phyloP scores from a whole-genome alignment of 768 basidiomycete species.

The Filobasidium wieringae region DNA sequence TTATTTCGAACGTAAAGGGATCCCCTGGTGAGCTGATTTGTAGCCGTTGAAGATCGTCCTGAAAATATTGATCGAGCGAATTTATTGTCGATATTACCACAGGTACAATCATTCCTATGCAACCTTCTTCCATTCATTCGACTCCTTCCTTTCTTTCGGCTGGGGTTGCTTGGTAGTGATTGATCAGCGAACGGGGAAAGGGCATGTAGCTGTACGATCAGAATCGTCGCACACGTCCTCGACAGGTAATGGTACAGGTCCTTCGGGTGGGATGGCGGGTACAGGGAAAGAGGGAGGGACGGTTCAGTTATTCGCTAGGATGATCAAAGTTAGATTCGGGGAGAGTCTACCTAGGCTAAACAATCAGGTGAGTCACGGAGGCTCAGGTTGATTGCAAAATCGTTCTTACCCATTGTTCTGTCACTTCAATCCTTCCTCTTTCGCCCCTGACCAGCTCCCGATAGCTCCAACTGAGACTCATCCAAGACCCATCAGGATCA shows the following conservation, averaged over 20 bases:
- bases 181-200: slow-evolving; percentile 10
- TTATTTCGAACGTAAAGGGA: slow-evolving; percentile 16
- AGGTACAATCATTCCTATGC: slow-evolving; percentile 38
- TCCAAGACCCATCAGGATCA: slow-evolving; percentile 27
- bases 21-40: slow-evolving; percentile 9
- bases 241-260: background rate
- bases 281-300: slow-evolving; percentile 21
- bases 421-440: no score
- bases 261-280: slow-evolving; percentile 13
- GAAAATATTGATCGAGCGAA: slow-evolving; percentile 14
- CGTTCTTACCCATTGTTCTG: slow-evolving; percentile 21
- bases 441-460: slow-evolving; percentile 19
- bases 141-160: slow-evolving; percentile 35
- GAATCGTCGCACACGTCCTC: background rate
- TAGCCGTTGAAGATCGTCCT: background rate
- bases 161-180: slow-evolving; percentile 33
- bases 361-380: slow-evolving; percentile 13
- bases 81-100: slow-evolving; percentile 1
- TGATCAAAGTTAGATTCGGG: slow-evolving; percentile 26
- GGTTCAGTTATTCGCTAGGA: slow-evolving; percentile 35
- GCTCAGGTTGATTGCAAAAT: slow-evolving; percentile 11
- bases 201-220: slow-evolving; percentile 10
- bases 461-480: slow-evolving; percentile 12
- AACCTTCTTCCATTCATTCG: slow-evolving; percentile 33
- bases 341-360: slow-evolving; percentile 15